A percentile compares a stretch with the other conserved stretches of the same genome.
Evolutionary conservation across 169 alveolate genomes (phyloP).

Genomic region (Plasmodium chabaudi): DNA sequence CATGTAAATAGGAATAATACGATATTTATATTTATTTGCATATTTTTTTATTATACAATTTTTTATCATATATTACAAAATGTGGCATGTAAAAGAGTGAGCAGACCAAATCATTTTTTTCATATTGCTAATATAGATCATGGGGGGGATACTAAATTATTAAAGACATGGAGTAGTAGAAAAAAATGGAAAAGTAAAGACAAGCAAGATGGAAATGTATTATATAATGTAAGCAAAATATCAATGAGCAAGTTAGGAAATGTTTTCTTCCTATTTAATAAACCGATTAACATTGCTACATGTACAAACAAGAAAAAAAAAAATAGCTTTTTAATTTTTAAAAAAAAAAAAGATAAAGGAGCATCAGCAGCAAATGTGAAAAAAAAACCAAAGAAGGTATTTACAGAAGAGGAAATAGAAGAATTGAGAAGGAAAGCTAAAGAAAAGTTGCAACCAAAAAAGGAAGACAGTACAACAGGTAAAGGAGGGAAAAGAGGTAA

Average conservation of each 20-base stretch:
- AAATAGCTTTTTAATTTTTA: constrained; percentile 26
- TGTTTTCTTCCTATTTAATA: no score
- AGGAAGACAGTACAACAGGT: constrained; percentile 9
- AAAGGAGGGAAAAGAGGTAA: constrained; percentile 20
- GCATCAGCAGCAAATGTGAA: constrained; percentile 20
- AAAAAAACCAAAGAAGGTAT: constrained; percentile 39
- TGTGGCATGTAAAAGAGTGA: not conserved
- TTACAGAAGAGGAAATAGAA: constrained; percentile 74
- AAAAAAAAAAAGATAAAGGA: constrained; percentile 46
- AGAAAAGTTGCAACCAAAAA: constrained; percentile 57
- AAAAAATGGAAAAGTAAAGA: not conserved
- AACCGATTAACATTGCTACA: no score
- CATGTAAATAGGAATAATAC: constrained; percentile 39
- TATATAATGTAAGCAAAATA: not conserved
- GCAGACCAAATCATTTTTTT: not conserved
- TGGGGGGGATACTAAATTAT: not conserved
- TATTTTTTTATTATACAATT: constrained; percentile 8
- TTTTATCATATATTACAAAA: not conserved
- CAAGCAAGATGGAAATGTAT: not conserved
- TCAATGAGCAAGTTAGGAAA: no score
- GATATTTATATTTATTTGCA: constrained; percentile 27
- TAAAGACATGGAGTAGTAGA: not conserved
- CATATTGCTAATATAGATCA: constrained; percentile 7
- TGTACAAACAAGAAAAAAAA: no score
- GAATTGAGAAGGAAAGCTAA: constrained; percentile 56